Evolutionary conservation across 805 yeast genomes (phyloP).

Genomic region (Starmerella gropengiesseri): DNA sequence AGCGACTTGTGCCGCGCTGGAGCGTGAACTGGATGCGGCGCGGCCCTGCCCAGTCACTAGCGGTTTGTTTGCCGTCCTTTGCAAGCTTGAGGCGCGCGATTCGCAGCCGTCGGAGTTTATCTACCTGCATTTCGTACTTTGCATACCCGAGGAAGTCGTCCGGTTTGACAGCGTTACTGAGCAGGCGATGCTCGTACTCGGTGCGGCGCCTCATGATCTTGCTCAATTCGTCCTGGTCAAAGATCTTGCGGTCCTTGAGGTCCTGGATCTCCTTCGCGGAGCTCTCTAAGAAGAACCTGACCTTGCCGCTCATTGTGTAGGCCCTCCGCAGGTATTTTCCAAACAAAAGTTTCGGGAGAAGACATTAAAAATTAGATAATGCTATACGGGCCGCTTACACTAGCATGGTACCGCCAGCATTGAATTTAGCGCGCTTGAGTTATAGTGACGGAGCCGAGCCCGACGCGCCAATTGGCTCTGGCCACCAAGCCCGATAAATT

Average conservation of each 20-base stretch:
- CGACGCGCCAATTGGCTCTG: background rate
- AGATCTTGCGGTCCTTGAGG: constrained; percentile 65
- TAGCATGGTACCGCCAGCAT: too few species aligned
- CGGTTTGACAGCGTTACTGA: constrained; percentile 69
- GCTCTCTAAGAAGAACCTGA: constrained; percentile 49
- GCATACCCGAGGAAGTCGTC: constrained; percentile 69
- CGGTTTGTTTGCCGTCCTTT: constrained; percentile 25
- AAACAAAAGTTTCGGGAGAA: background rate
- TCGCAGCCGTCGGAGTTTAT: constrained; percentile 64
- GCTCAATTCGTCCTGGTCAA: constrained; percentile 70
- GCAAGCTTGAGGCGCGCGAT: constrained; percentile 43
- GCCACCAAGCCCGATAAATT: background rate
- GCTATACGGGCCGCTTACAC: too few species aligned
- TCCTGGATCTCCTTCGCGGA: constrained; percentile 90
- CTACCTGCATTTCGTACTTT: constrained; percentile 70
- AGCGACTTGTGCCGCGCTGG: constrained; percentile 71
- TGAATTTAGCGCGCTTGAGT: too few species aligned
- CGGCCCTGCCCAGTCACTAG: constrained; percentile 79
- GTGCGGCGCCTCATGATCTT: constrained; percentile 86
- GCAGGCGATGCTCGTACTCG: constrained; percentile 84
- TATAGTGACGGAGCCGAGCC: background rate
- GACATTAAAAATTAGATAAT: constrained; percentile 1
- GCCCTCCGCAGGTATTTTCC: too few species aligned
- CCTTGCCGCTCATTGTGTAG: constrained; percentile 41
- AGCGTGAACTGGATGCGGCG: constrained; percentile 72